Conservation (phyloP, 805 yeast species). For the Lipomyces lipofer region DNA sequence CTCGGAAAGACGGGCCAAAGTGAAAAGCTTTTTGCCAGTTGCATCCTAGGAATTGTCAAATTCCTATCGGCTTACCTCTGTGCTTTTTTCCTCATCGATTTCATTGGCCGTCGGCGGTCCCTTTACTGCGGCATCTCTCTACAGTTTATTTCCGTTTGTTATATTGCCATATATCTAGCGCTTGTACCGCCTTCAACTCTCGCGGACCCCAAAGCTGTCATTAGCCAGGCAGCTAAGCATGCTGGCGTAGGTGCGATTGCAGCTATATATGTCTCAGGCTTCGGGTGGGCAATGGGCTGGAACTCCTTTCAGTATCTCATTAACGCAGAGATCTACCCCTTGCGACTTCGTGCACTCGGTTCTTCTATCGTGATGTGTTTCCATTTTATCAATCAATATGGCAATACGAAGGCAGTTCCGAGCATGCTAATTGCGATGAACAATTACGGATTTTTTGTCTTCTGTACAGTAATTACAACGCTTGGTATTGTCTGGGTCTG, state of each 20-base stretch:
- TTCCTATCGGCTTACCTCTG: constrained; percentile 50
- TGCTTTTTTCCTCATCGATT: constrained; percentile 57
- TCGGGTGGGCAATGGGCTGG: constrained; percentile 63
- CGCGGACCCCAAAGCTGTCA: constrained; percentile 27
- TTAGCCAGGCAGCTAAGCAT: constrained; percentile 40
- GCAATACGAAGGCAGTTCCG: constrained; percentile 58
- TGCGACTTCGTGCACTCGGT: constrained; percentile 51
- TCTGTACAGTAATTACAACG: constrained; percentile 41
- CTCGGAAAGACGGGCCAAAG: constrained; percentile 47
- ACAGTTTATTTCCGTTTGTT: constrained; percentile 48
- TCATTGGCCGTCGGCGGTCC: constrained; percentile 53
- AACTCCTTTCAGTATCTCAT: constrained; percentile 56
- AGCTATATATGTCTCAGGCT: constrained; percentile 51
- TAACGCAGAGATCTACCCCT: constrained; percentile 57
- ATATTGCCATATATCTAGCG: constrained; percentile 49
- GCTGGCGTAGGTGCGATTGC: constrained; percentile 55
- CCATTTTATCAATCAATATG: constrained; percentile 59
- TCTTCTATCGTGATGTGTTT: constrained; percentile 55
- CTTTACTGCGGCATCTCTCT: constrained; percentile 51
- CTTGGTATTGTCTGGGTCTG: constrained; percentile 58
- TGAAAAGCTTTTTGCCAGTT: constrained; percentile 50
- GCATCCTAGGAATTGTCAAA: constrained; percentile 56
- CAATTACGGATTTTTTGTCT: constrained; percentile 55
- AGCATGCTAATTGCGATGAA: constrained; percentile 50
- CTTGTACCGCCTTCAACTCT: constrained; percentile 28